Percentiles rank a stretch among this genome's conserved stretches.
phyloP scores from a whole-genome alignment of 2,329 filamentous ascomycete species.

The Sarocladium strictum region DNA sequence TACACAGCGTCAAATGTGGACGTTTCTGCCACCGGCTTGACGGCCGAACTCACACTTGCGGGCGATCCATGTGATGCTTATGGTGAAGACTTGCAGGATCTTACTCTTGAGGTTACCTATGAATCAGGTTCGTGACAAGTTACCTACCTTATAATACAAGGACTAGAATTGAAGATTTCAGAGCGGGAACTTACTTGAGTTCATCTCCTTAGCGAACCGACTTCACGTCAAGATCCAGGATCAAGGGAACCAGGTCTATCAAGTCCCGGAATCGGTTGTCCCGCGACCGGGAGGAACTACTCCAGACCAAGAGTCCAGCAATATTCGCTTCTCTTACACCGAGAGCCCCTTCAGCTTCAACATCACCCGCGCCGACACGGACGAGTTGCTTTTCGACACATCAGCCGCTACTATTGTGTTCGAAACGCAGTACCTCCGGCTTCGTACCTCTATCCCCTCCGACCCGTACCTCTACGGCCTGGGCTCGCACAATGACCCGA shows the following conservation, averaged over 20 bases:
- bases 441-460: slow-evolving; percentile 64
- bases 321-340: slow-evolving; percentile 40
- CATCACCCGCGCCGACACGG: slow-evolving; percentile 36
- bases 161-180: too few species aligned
- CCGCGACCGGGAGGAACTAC: slow-evolving; percentile 39
- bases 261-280: slow-evolving; percentile 65
- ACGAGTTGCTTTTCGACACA: slow-evolving; percentile 62
- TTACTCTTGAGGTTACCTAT: slow-evolving; percentile 56
- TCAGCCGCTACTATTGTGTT: slow-evolving; percentile 63
- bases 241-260: slow-evolving; percentile 62
- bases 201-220: slow-evolving; percentile 55
- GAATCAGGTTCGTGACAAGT: slow-evolving; percentile 20
- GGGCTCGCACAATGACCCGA: slow-evolving; percentile 69
- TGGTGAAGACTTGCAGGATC: slow-evolving; percentile 63
- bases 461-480: slow-evolving; percentile 71
- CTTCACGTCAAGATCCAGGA: slow-evolving; percentile 73
- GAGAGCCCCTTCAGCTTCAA: slow-evolving; percentile 61
- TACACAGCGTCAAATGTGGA: slow-evolving; percentile 59
- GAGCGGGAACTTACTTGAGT: too few species aligned
- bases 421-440: slow-evolving; percentile 69
- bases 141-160: too few species aligned
- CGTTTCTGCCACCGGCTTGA: slow-evolving; percentile 48
- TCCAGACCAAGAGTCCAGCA: slow-evolving; percentile 23
- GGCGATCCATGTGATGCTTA: slow-evolving; percentile 71
- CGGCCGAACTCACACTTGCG: slow-evolving; percentile 63